Evolutionary conservation across 371 early-diverging fungal species (phyloP), one percentile per base, ranked within the genome.

Genomic region (Lichtheimia ramosa): DNA sequence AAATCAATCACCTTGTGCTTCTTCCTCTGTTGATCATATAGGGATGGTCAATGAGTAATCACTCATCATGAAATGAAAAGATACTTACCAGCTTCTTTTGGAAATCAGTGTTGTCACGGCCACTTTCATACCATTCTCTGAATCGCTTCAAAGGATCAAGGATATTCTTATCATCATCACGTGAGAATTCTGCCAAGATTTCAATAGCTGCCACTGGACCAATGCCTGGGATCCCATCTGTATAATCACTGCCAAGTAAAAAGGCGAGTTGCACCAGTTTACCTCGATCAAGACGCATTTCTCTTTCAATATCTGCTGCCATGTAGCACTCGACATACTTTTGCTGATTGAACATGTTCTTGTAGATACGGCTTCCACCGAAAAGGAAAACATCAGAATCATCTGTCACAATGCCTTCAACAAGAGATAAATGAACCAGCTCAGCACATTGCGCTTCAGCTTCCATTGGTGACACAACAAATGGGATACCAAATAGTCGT

Each of bases 311-410:
- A 52, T 88, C 83, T 18, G 80, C 68, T 52, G 75, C 62, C 14
- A 73, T 52, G 71, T 96, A 99, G 63, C 86, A 82, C 64, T 96
- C 95, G 3, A 97, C 95, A 64, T 75, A 91, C 65, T 91, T 89
- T 62, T 88, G 86, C 52, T 91, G 89, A 62, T 91, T 91, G 78
- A 99, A 99, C 77, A 99, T 89, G 71, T 99, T 94, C 65, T 92
- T 94, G 70, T 94, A 99, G 2, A 99, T 87, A 3, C 78, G 73
- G n/a, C 75, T 77, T 0, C 89, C 95, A 18, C 99, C 99, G 86
- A 99, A 99, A 24, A 99, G 73, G 63, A 99, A 93, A 3, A 98
- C 94, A 75, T 99, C 99, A 21, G 94, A 95, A 65, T 99, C 99
- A 69, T 99, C 99, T 0, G 99, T 96, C 43, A 99, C 85, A 42